Base-by-base conservation (phyloP, 805 yeast species). In the Kodamaea fukazawae region DNA sequence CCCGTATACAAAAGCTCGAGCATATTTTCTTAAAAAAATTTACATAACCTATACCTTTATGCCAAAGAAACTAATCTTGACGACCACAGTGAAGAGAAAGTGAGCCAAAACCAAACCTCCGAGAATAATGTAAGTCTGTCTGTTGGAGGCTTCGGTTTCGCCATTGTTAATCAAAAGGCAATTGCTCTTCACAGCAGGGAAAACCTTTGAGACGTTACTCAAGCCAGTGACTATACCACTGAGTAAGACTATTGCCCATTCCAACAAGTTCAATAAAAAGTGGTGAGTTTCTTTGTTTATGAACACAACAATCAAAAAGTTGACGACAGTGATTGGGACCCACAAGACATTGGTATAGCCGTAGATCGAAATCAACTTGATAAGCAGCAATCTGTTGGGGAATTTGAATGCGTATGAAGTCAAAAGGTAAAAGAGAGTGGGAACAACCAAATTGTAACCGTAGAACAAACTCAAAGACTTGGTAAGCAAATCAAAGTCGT, bases 281-380 rank as follows among this genome's bases (percentile, higher is more conserved):
- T 57, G 64, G 34, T 60, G 63, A 4, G 48, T 56, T 32, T 56
- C 50, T 34, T 43, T 42, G 43, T 72, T 65, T 5, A 73, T 63
- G 18, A 81, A 60, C 3, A 82, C 57, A 1, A 80, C 81, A 39
- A 85, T 73, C 25, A 81, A 58, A 10, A 84, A 70, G 42, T 78
- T 74, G 22, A 81, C 54, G 1, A 82, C 55, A 0, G 90, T 82
- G 15, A 87, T 81, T 1, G 96, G 95, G n/a, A 85, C 65, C 96
- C 97, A 90, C 42, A 81, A 74, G 4, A 83, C 63, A 53, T 84
- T 85, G 13, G 96, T 76, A 63, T 91, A 90, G 2, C 97, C 96
- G 61, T 85, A 90, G 25, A 88, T 73, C 4, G 91, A 79, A 2
- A 90, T 64, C 36, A 86, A 54, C 49, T 78, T 81, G 4, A 81